phyloP scores from a whole-genome alignment of 257 asterid genomes.

The Euphrasia confusa region DNA sequence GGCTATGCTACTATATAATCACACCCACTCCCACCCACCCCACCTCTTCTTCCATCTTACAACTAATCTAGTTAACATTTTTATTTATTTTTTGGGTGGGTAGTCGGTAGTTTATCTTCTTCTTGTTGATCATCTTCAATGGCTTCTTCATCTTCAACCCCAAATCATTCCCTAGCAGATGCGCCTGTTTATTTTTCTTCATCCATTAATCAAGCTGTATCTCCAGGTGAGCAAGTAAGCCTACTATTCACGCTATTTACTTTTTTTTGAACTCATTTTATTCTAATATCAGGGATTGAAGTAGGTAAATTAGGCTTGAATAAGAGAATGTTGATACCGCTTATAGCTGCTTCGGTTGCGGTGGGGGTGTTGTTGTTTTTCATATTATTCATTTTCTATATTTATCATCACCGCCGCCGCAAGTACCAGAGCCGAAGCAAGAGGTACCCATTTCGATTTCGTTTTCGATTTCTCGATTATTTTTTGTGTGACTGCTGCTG shows the following conservation, averaged over 20 bases:
- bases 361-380: slow-evolving; percentile 22
- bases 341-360: slow-evolving; percentile 38
- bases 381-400: slow-evolving; percentile 34
- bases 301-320: slow-evolving; percentile 26
- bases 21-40: background rate
- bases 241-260: background rate
- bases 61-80: too few species aligned
- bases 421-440: slow-evolving; percentile 16
- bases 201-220: background rate
- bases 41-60: background rate
- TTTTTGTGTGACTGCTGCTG: background rate
- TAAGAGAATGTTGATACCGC: slow-evolving; percentile 36
- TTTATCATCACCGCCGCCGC: slow-evolving; percentile 26
- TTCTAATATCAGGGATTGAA: slow-evolving; percentile 26
- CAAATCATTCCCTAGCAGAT: background rate
- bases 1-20: too few species aligned
- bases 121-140: background rate
- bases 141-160: background rate
- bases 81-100: too few species aligned
- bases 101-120: too few species aligned
- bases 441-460: too few species aligned
- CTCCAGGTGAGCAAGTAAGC: background rate
- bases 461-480: background rate
- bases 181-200: background rate
- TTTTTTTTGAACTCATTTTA: background rate